Conservation (phyloP, 2,329 filamentous ascomycete genomes). For the Trichoderma citrinoviride region DNA sequence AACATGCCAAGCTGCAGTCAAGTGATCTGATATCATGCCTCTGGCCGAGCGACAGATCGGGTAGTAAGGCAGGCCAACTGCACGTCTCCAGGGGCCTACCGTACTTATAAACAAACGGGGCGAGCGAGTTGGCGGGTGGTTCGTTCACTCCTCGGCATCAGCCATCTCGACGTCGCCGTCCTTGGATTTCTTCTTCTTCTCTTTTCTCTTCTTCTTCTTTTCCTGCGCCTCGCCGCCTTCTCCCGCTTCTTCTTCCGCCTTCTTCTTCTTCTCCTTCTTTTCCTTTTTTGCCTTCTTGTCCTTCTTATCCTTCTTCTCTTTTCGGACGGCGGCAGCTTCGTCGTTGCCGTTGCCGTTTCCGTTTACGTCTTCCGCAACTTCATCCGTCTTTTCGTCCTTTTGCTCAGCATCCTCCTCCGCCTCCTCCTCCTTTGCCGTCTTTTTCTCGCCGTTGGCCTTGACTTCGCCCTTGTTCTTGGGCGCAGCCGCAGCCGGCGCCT, state of each 20-base stretch:
- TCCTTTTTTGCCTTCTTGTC: background rate
- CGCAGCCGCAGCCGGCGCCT: slow-evolving; percentile 24
- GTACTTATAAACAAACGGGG: background rate
- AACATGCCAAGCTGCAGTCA: too few relatives aligned
- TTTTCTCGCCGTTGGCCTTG: background rate
- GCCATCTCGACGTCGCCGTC: slow-evolving; percentile 11
- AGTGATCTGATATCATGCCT: too few relatives aligned
- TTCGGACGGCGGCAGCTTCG: background rate
- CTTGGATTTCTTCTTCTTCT: slow-evolving; percentile 16
- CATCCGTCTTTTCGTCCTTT: background rate
- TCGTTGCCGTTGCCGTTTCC: background rate
- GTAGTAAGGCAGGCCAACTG: too few relatives aligned
- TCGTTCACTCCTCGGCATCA: slow-evolving; percentile 3
- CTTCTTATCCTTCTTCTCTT: background rate
- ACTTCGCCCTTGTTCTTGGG: slow-evolving; percentile 15
- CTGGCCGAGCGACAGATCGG: too few relatives aligned
- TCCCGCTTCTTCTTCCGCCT: slow-evolving; percentile 10
- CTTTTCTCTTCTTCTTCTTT: slow-evolving; percentile 13
- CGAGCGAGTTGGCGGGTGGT: background rate
- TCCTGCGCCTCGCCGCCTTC: background rate
- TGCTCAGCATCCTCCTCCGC: background rate
- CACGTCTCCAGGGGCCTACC: too few relatives aligned
- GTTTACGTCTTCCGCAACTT: background rate
- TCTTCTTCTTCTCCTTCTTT: background rate
- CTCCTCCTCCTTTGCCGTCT: background rate